Evolutionary conservation across 306 rosid species (phyloP).

Genomic region (Vigna unguiculata): DNA sequence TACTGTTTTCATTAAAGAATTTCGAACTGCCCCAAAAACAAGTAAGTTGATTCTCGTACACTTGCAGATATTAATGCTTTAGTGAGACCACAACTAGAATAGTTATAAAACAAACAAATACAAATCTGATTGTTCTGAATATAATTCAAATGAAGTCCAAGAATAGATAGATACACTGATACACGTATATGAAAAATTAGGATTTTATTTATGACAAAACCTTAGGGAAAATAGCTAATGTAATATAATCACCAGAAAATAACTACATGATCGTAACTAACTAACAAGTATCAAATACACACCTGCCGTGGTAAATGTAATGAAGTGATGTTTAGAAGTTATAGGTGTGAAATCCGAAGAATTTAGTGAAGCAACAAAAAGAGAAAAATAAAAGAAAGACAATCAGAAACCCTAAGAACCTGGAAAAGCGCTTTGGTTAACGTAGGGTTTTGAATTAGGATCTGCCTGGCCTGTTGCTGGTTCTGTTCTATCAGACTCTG

Average conservation of each 20-base stretch:
- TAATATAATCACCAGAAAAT: constrained; percentile 29
- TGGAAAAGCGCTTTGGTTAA: constrained; percentile 96
- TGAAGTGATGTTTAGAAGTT: not conserved
- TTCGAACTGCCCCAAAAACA: not conserved
- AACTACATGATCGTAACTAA: not conserved
- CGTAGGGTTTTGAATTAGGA: constrained; percentile 91
- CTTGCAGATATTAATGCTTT: constrained; percentile 18
- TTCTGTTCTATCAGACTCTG: constrained; percentile 90
- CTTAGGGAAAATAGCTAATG: not conserved
- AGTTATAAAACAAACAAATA: constrained; percentile 21
- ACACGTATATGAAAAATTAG: not conserved
- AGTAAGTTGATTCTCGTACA: not conserved
- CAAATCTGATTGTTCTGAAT: not conserved
- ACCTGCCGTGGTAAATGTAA: not conserved
- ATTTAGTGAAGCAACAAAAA: not conserved
- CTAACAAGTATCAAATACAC: not conserved
- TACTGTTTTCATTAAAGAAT: not conserved
- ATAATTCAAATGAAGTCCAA: constrained; percentile 20
- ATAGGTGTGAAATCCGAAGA: not conserved
- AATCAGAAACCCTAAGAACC: constrained; percentile 52
- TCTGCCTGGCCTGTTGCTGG: constrained; percentile 90
- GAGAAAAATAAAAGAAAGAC: not conserved
- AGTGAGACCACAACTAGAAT: constrained; percentile 21
- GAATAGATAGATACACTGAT: too few species aligned
- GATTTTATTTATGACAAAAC: constrained; percentile 21